A percentile compares a stretch with the other conserved stretches of the same genome.
These are phyloP conservation scores for Colletotrichum theobromicola DNA, from an alignment of 2,329 filamentous ascomycete genomes.

Conservation along the genomic window DNA sequence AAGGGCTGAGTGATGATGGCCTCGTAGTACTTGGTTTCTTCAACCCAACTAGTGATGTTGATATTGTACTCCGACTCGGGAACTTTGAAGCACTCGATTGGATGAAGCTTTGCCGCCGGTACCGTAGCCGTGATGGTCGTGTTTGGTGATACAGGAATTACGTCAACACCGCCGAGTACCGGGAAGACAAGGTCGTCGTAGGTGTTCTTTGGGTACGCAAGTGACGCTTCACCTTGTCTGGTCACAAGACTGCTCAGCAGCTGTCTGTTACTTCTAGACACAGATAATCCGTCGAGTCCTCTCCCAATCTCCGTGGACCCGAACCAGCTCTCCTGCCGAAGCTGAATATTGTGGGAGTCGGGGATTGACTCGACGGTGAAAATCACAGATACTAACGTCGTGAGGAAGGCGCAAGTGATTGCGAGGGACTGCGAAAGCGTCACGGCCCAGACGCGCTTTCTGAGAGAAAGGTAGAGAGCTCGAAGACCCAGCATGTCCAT, in stretches of 20 bases:
- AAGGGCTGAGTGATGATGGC: background rate
- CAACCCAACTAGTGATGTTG: background rate
- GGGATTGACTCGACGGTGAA: background rate
- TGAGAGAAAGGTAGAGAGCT: background rate
- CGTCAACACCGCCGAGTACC: background rate
- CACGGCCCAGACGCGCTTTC: background rate
- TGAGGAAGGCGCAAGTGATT: background rate
- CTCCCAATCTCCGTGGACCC: background rate
- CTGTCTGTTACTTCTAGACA: background rate
- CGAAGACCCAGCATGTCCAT: background rate
- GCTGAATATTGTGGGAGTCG: background rate
- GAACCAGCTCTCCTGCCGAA: background rate
- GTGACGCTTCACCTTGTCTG: background rate
- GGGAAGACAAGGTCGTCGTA: background rate
- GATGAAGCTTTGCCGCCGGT: background rate
- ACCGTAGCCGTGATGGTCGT: background rate
- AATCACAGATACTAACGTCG: background rate
- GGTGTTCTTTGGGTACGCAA: background rate
- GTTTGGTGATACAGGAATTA: fast-evolving
- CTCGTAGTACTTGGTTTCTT: background rate
- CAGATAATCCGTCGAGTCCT: background rate
- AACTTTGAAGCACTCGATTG: background rate
- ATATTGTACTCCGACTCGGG: background rate
- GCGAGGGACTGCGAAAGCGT: background rate
- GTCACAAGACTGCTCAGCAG: background rate